Evolutionary conservation across 2,329 filamentous ascomycete genomes (phyloP), one percentile per base, ranked within the genome.

Genomic region (Cladosporium halotolerans): DNA sequence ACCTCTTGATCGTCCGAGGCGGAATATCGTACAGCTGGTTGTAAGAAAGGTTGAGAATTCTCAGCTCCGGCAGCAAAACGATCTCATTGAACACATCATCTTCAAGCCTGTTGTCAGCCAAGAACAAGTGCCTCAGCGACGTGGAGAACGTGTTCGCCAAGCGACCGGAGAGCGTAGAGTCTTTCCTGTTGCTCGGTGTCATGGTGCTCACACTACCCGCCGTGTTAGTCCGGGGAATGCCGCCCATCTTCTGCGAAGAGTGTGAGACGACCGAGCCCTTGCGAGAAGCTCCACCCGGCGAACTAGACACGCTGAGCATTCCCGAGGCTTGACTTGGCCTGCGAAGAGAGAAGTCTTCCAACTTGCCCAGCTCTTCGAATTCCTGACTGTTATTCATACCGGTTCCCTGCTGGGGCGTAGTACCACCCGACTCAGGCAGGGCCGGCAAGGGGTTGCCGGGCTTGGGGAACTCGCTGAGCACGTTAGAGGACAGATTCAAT

Each of bases 51-150:
- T 99, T 99, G 55, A 99, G 79, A 19, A 95, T 81, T 18, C 92
- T 84, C 48, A 99, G 73, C 70, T 97, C 93, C 2, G 83, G 79
- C 3, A 97, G 79, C 3, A 92, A 76, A 0, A 83, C 88, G 42
- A 99, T 78, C 68, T 97, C 88, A 59, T 96, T 90, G 66, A 97
- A 97, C 0, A 96, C 87, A 62, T 97, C 92, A 63, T 97, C 93
- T 53, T 93, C 88, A 19, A 99, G 79, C 56, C 91, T 83, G 67
- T 99, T 99, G 67, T 99, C 93, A 7, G 93, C 93, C 55, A 99
- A 76, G 63, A 89, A 92, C 0, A 99, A 74, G 64, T 95, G 86
- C 47, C 86, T 81, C 57, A 99, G 73, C 5, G 90, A 95, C 6
- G 84, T 85, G 8, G 89, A 88, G 75, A 99, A 97, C 0, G 93